Evolutionary conservation across 768 basidiomycete genomes (phyloP).

Genomic region (Galerina sulciceps): DNA sequence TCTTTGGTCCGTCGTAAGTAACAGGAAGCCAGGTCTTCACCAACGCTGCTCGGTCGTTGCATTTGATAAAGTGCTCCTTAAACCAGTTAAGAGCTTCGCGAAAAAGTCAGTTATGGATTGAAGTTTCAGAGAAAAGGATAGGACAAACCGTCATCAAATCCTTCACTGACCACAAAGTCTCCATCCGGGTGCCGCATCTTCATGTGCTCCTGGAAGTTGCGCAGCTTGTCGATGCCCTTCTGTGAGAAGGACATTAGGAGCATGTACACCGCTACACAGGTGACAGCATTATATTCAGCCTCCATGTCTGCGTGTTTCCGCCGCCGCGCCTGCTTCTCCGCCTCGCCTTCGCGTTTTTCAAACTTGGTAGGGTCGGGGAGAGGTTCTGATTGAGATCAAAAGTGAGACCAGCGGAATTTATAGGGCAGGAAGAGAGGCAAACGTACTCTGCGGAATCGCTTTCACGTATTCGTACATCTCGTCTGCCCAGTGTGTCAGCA

Average conservation of each 20-base stretch:
- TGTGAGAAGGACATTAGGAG: slow-evolving; percentile 91
- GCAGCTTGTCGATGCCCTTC: slow-evolving; percentile 86
- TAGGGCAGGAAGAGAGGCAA: neutral
- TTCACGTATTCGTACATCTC: slow-evolving; percentile 92
- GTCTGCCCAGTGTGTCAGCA: slow-evolving; percentile 92
- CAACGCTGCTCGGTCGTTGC: slow-evolving; percentile 87
- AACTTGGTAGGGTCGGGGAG: slow-evolving; percentile 83
- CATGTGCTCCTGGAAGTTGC: slow-evolving; percentile 79
- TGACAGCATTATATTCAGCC: slow-evolving; percentile 82
- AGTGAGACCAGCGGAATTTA: neutral
- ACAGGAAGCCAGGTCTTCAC: slow-evolving; percentile 88
- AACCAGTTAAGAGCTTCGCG: slow-evolving; percentile 84
- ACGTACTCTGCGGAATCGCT: slow-evolving; percentile 81
- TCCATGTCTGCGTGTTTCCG: slow-evolving; percentile 78
- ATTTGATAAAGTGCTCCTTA: slow-evolving; percentile 91
- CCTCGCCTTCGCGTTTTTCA: slow-evolving; percentile 68
- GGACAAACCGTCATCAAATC: slow-evolving; percentile 74
- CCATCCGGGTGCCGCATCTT: slow-evolving; percentile 81
- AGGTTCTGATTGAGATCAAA: slow-evolving; percentile 56
- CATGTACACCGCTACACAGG: slow-evolving; percentile 88
- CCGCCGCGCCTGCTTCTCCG: slow-evolving; percentile 67
- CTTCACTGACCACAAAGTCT: slow-evolving; percentile 75
- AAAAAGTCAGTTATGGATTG: slow-evolving; percentile 7
- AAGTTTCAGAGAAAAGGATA: neutral
- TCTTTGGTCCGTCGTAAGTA: slow-evolving; percentile 81